phyloP scores from a whole-genome alignment of 2,329 filamentous ascomycete genomes.

The Coleophoma cylindrospora region DNA sequence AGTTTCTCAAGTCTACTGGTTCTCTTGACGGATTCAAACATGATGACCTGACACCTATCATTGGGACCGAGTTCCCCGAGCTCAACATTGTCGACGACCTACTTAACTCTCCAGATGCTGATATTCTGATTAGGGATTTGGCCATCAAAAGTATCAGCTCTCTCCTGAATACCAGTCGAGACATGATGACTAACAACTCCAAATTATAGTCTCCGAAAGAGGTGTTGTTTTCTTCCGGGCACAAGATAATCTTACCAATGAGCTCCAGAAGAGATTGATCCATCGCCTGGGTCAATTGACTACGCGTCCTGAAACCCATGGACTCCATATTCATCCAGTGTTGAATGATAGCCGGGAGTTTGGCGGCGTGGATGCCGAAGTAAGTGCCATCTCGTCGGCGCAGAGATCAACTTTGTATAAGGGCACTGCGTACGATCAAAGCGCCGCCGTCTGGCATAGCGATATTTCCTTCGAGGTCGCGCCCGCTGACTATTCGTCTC shows the following conservation, averaged over 20 bases:
- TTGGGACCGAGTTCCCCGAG: conserved; percentile 38
- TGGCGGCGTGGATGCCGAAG: conserved; percentile 46
- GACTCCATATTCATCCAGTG: conserved; percentile 58
- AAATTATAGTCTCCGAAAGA: conserved; percentile 54
- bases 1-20: conserved; percentile 15
- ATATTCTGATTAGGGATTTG: conserved; percentile 43
- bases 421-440: conserved; percentile 25
- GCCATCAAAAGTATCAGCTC: conserved; percentile 35
- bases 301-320: conserved; percentile 48
- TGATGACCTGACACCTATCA: conserved; percentile 38
- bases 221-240: conserved; percentile 65
- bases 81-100: conserved; percentile 40
- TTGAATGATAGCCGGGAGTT: conserved; percentile 45
- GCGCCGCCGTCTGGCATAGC: conserved; percentile 45
- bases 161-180: no score
- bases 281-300: conserved; percentile 52
- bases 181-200: not conserved
- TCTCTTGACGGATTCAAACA: conserved; percentile 20
- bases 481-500: conserved; percentile 51
- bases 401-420: conserved; percentile 45
- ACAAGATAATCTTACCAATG: conserved; percentile 55
- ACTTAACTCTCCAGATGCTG: conserved; percentile 35
- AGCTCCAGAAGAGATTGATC: conserved; percentile 61
- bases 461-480: conserved; percentile 59
- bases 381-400: conserved; percentile 58